Evolutionary conservation across 2,329 filamentous ascomycete genomes (phyloP).

Genomic region (Malbranchea cinnamomea): DNA sequence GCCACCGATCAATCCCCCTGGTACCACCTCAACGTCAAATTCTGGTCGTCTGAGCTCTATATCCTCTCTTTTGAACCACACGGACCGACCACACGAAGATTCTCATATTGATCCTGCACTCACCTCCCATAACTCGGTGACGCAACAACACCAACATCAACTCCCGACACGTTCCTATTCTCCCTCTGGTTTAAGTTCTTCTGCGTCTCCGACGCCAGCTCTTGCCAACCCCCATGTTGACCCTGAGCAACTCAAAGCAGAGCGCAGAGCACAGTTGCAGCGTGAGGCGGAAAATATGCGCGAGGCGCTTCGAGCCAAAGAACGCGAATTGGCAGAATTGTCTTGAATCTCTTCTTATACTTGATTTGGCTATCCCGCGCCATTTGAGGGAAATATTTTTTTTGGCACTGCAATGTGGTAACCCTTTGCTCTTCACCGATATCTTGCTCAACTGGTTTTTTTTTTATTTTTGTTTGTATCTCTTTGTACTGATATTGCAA

Average conservation of each 20-base stretch:
- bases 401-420: too few species aligned
- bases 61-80: conserved; percentile 57
- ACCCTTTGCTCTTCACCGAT: too few species aligned
- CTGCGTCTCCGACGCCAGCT: conserved; percentile 14
- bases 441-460: too few species aligned
- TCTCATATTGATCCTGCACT: conserved; percentile 29
- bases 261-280: conserved; percentile 50
- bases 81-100: conserved; percentile 13
- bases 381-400: too few species aligned
- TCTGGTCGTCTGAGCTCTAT: conserved; percentile 57
- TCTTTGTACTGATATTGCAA: too few species aligned
- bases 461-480: too few species aligned
- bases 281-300: conserved; percentile 65
- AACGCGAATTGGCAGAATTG: conserved; percentile 51
- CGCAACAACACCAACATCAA: conserved; percentile 16
- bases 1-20: conserved; percentile 19
- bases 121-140: conserved; percentile 12
- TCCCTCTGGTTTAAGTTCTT: conserved; percentile 3
- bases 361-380: too few species aligned
- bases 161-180: conserved; percentile 9
- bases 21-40: conserved; percentile 14
- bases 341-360: too few species aligned
- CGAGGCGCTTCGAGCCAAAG: conserved; percentile 55
- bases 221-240: conserved; percentile 11
- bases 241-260: conserved; percentile 38